Conservation (phyloP, 805 yeast genomes). For the Ogataea degrootiae region DNA sequence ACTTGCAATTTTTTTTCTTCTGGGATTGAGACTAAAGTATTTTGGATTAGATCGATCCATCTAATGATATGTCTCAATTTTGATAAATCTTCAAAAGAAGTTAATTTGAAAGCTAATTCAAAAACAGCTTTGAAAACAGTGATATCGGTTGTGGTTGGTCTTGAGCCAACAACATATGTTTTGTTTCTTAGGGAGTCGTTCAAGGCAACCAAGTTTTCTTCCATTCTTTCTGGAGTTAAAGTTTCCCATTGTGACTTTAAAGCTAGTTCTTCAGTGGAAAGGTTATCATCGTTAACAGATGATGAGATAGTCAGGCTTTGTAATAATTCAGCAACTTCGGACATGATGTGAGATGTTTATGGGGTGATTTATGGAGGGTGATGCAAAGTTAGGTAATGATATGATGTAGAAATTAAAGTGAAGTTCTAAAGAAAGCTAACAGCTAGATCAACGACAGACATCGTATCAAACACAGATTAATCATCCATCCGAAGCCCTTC, state of each 20-base stretch:
- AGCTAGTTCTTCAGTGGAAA: slow-evolving; percentile 43
- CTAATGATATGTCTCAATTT: slow-evolving; percentile 79
- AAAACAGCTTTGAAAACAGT: slow-evolving; percentile 61
- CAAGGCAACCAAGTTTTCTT: slow-evolving; percentile 49
- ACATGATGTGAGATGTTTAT: slow-evolving; percentile 13
- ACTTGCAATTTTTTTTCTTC: slow-evolving; percentile 50
- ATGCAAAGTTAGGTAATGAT: background rate
- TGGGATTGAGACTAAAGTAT: slow-evolving; percentile 42
- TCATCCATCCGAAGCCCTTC: too few species aligned
- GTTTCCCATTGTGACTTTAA: slow-evolving; percentile 76
- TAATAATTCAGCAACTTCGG: slow-evolving; percentile 28
- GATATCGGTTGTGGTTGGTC: slow-evolving; percentile 67
- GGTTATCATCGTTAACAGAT: slow-evolving; percentile 17
- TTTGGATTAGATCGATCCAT: slow-evolving; percentile 89
- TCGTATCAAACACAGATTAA: too few species aligned
- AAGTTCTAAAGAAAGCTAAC: too few species aligned
- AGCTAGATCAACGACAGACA: too few species aligned
- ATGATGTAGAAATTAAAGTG: background rate
- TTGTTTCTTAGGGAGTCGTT: slow-evolving; percentile 64
- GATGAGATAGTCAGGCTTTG: slow-evolving; percentile 22
- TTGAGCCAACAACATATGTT: slow-evolving; percentile 68
- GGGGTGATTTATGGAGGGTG: background rate
- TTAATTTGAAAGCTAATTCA: slow-evolving; percentile 56
- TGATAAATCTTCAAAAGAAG: slow-evolving; percentile 49
- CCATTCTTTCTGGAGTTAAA: slow-evolving; percentile 59